Evolutionary conservation across 129 eudicot species (phyloP).

Genomic region (Flaveria brownii): DNA sequence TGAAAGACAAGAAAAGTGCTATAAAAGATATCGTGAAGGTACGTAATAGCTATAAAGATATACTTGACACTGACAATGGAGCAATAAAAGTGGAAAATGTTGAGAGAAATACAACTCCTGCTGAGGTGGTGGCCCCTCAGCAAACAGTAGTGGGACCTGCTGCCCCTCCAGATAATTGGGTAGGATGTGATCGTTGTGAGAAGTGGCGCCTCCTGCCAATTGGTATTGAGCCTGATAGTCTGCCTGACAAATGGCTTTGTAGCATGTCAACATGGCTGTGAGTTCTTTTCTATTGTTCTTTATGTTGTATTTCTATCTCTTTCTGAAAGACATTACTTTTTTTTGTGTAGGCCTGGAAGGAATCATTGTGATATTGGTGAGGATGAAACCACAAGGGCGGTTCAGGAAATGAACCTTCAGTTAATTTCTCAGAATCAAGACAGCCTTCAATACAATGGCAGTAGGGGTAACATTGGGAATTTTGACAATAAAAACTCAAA

Average conservation of each 20-base stretch:
- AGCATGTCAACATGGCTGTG: constrained; percentile 86
- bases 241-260: constrained; percentile 78
- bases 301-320: neutral
- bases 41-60: constrained; percentile 43
- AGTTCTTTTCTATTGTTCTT: constrained; percentile 39
- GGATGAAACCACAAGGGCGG: constrained; percentile 66
- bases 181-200: constrained; percentile 63
- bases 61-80: constrained; percentile 44
- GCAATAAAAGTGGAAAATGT: constrained; percentile 37
- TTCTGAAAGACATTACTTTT: neutral
- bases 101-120: constrained; percentile 27
- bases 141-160: constrained; percentile 36
- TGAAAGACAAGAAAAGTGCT: constrained; percentile 41
- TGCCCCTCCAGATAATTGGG: constrained; percentile 58
- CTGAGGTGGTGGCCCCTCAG: constrained; percentile 33
- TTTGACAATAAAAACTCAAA: constrained; percentile 30
- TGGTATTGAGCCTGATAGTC: constrained; percentile 45
- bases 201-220: constrained; percentile 78
- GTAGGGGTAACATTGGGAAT: constrained; percentile 27
- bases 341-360: constrained; percentile 68
- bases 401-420: constrained; percentile 41
- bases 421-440: constrained; percentile 43
- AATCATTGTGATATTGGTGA: constrained; percentile 71
- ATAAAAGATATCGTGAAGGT: constrained; percentile 43
- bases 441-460: constrained; percentile 22